Percentiles rank a stretch among this genome's conserved stretches.
phyloP scores from a whole-genome alignment of 192 early-diverging fungal species.

The Mortierella alpina region DNA sequence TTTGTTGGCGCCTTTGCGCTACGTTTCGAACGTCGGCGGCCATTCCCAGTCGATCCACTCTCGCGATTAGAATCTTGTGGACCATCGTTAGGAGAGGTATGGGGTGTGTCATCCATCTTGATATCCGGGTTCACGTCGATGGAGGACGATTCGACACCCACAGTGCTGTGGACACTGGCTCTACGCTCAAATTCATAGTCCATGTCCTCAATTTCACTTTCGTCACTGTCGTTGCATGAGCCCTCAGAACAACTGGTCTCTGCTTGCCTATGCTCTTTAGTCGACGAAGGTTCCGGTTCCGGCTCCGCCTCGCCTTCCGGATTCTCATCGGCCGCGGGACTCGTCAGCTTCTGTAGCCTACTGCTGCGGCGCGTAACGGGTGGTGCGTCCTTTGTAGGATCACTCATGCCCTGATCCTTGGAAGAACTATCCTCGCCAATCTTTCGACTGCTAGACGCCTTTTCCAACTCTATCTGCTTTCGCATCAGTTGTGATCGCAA shows the following conservation, averaged over 20 bases:
- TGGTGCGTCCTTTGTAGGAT: conserved; percentile 3
- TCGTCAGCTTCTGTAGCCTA: not conserved
- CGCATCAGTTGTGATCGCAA: conserved; percentile 71
- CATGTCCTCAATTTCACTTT: conserved; percentile 42
- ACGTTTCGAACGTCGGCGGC: not conserved
- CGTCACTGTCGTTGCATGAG: conserved; percentile 46
- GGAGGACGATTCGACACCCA: conserved; percentile 6
- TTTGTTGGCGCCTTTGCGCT: not conserved
- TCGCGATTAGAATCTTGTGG: not conserved
- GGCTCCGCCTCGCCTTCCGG: conserved; percentile 16
- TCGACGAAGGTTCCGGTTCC: not conserved
- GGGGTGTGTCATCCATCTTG: conserved; percentile 33
- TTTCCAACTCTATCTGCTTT: conserved; percentile 7
- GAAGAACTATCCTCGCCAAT: not conserved
- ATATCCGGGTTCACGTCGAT: conserved; percentile 40
- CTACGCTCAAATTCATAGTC: conserved; percentile 15
- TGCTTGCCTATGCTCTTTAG: conserved; percentile 25
- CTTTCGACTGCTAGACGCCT: not conserved
- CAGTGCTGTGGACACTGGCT: conserved; percentile 9
- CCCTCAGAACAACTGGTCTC: conserved; percentile 14
- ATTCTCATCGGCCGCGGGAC: conserved; percentile 11
- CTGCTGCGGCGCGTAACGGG: conserved; percentile 8
- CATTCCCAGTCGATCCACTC: not conserved
- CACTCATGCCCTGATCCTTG: not conserved
- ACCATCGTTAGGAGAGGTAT: not conserved